Percentiles rank a stretch among this genome's conserved stretches.
These are phyloP conservation scores for Citrus unshiu DNA, from an alignment of 345 rosid genomes.

Conservation along the genomic window DNA sequence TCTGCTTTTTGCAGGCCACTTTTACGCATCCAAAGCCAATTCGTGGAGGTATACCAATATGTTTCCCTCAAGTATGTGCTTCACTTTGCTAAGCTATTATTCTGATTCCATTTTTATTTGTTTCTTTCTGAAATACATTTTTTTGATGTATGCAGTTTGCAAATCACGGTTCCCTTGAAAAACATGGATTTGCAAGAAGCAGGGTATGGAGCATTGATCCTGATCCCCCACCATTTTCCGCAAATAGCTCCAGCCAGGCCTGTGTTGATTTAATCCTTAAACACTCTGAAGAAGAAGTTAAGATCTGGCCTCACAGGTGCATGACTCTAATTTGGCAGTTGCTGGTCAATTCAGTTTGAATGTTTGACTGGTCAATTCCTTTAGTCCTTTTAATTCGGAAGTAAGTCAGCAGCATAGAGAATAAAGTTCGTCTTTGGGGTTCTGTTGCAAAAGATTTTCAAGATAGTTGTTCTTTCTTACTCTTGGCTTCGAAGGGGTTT, in stretches of 20 bases:
- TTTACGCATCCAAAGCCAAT: constrained; percentile 69
- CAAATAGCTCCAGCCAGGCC: constrained; percentile 39
- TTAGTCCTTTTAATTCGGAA: background rate
- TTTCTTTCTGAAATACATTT: constrained; percentile 14
- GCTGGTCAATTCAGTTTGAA: background rate
- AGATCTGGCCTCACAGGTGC: constrained; percentile 90
- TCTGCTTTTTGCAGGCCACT: constrained; percentile 44
- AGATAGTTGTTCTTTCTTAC: background rate
- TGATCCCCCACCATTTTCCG: constrained; percentile 60
- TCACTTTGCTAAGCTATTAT: background rate
- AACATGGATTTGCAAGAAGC: constrained; percentile 84
- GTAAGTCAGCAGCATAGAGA: background rate
- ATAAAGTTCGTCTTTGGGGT: background rate
- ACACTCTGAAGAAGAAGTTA: constrained; percentile 59
- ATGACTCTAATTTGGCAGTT: constrained; percentile 3
- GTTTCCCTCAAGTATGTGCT: constrained; percentile 84
- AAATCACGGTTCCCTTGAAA: constrained; percentile 63
- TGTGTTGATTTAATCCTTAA: constrained; percentile 66
- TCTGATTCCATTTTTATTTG: background rate
- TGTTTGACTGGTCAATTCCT: background rate
- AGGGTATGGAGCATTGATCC: constrained; percentile 67
- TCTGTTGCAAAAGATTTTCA: background rate
- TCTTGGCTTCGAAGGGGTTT: background rate
- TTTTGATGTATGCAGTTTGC: constrained; percentile 46
- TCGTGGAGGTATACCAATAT: constrained; percentile 90